Base-by-base conservation (phyloP, 805 yeast genomes). In the Starmera dryadoides region DNA sequence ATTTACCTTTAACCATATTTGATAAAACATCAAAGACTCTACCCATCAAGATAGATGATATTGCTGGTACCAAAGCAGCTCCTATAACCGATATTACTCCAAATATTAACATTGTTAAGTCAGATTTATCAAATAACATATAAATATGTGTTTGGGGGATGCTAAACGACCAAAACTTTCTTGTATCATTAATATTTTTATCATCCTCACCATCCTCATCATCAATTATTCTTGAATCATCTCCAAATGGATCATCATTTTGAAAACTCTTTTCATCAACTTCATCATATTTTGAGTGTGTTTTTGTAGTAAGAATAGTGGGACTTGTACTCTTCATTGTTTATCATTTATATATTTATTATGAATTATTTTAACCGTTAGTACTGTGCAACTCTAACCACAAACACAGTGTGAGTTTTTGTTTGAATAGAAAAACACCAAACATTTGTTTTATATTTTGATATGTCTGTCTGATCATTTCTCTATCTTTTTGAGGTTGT, bases 21-120 rank as follows among this genome's bases (percentile, higher is more conserved):
- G 71, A 51, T 4, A 79, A 52, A 1, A 63, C 56, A 22, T 64
- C 59, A 48, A 89, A 85, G 0, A 83, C 68, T 39, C 71, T 60
- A 3, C 95, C 93, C 43, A 81, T 73, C 12, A 88, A 49, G 3
- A 85, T 66, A 0, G 94, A 73, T 16, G 76, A 71, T 2, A 73
- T 66, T 0, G 86, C 79, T 0, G 86, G 75, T 0, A 74, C 73
- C 3, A 74, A 52, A 0, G 88, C 77, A n/a, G 78, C 65, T 1
- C 70, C 46, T 9, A 66, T 45, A 15, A 83, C 71, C n/a, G 71
- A 47, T 0, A 65, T 3, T 0, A 53, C 17, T 2, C 68, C 70
- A 8, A 60, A n/a, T 3, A 41, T 2, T 7, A 63, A 25, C 1
- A 62, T 20, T 2, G 43, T 31, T 4, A 42, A 36, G 41, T 66